Conservation (phyloP, 2,329 filamentous ascomycete species). For the Penicillium sp. region DNA sequence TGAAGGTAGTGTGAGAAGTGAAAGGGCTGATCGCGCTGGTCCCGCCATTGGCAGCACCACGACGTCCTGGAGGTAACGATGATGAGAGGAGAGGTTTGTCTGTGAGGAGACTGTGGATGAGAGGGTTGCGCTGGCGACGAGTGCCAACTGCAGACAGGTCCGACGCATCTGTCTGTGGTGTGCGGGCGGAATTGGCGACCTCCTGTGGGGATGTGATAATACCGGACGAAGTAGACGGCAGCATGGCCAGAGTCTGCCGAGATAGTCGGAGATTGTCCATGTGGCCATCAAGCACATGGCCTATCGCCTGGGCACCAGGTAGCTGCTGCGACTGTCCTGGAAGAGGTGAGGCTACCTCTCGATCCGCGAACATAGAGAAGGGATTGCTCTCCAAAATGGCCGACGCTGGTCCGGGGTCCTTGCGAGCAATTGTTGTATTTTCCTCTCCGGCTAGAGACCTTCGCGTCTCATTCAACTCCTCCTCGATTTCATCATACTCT, state of each 20-base stretch:
- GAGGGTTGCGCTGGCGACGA: slow-evolving; percentile 66
- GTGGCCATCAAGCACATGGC: slow-evolving; percentile 44
- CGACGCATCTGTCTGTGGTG: slow-evolving; percentile 22
- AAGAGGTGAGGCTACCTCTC: slow-evolving; percentile 23
- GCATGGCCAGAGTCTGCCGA: slow-evolving; percentile 62
- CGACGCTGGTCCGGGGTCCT: slow-evolving; percentile 11
- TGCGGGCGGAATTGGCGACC: slow-evolving; percentile 59
- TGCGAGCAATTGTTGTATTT: slow-evolving; percentile 15
- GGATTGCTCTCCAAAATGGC: slow-evolving; percentile 38
- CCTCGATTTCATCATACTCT: slow-evolving; percentile 67
- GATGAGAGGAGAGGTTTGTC: slow-evolving; percentile 92
- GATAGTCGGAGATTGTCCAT: slow-evolving; percentile 69
- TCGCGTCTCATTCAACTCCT: slow-evolving; percentile 50
- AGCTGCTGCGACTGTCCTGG: slow-evolving; percentile 12
- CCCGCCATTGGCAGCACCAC: slow-evolving; percentile 36
- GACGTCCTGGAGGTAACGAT: slow-evolving; percentile 70
- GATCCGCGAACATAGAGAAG: slow-evolving; percentile 41
- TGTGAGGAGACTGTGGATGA: slow-evolving; percentile 93
- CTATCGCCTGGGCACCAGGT: slow-evolving; percentile 8
- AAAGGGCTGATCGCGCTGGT: slow-evolving; percentile 31
- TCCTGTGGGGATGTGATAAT: slow-evolving; percentile 82
- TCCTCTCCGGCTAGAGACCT: slow-evolving; percentile 12
- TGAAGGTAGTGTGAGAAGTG: slow-evolving; percentile 65
- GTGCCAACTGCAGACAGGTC: slow-evolving; percentile 50
- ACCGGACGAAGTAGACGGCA: slow-evolving; percentile 80